Conservation (phyloP, 192 early-diverging fungal genomes). For the Spinellus fusiger region DNA sequence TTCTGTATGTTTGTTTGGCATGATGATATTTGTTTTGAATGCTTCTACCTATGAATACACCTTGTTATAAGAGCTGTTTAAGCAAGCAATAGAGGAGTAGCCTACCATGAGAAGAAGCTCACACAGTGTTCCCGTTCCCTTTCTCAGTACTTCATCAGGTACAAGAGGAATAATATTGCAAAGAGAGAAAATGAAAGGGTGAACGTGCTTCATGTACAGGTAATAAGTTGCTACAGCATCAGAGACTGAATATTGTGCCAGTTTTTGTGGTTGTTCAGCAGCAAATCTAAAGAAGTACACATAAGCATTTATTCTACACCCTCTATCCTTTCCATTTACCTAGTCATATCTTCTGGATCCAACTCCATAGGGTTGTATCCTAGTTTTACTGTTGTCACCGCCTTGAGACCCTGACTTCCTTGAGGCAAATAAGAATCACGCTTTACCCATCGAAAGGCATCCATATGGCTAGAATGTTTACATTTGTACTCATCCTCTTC, state of each 20-base stretch:
- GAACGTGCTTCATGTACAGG: slow-evolving; percentile 98
- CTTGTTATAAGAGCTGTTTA: no score
- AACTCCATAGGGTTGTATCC: slow-evolving; percentile 98
- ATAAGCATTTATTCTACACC: neutral
- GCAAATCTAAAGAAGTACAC: slow-evolving; percentile 58
- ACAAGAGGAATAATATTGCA: slow-evolving; percentile 98
- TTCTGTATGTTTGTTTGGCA: slow-evolving; percentile 95
- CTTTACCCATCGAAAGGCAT: slow-evolving; percentile 97
- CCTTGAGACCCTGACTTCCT: slow-evolving; percentile 95
- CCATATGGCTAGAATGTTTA: slow-evolving; percentile 87
- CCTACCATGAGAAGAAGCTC: slow-evolving; percentile 93
- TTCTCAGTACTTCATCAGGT: slow-evolving; percentile 93
- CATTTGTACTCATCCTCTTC: slow-evolving; percentile 83
- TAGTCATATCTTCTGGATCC: slow-evolving; percentile 98
- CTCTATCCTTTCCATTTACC: slow-evolving; percentile 22
- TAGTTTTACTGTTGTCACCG: slow-evolving; percentile 92
- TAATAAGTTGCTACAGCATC: slow-evolving; percentile 99
- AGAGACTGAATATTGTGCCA: slow-evolving; percentile 98
- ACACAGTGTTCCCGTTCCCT: slow-evolving; percentile 94
- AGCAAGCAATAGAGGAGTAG: no score
- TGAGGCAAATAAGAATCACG: slow-evolving; percentile 96
- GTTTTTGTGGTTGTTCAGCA: slow-evolving; percentile 79
- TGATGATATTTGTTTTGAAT: slow-evolving; percentile 79
- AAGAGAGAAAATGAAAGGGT: slow-evolving; percentile 98
- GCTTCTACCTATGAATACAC: slow-evolving; percentile 66